Conservation (phyloP, 2,329 filamentous ascomycete species). For the Fonsecaea monophora region DNA sequence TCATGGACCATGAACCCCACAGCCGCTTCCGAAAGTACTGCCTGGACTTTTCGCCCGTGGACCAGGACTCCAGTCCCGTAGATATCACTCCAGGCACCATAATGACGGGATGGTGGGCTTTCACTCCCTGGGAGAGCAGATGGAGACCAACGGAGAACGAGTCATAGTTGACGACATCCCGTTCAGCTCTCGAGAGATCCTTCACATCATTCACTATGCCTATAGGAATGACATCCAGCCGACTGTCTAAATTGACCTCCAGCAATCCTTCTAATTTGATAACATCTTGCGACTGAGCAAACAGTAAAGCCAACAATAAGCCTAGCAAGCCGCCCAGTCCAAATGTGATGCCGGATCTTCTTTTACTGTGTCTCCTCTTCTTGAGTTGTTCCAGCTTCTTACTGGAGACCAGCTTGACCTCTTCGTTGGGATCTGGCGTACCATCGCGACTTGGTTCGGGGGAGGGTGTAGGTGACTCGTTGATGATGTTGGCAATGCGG, state of each 20-base stretch:
- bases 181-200: constrained; percentile 86
- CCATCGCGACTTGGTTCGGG: constrained; percentile 37
- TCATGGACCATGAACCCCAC: constrained; percentile 99
- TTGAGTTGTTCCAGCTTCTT: constrained; percentile 52
- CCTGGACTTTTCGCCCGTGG: constrained; percentile 80
- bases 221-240: constrained; percentile 87
- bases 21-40: constrained; percentile 93
- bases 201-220: constrained; percentile 84
- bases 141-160: constrained; percentile 90
- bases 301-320: constrained; percentile 84
- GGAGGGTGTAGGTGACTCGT: constrained; percentile 39
- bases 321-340: constrained; percentile 88
- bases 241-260: constrained; percentile 78
- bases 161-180: constrained; percentile 88
- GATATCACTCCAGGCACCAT: constrained; percentile 99
- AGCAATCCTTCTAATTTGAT: constrained; percentile 79
- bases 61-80: constrained; percentile 95
- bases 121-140: constrained; percentile 78
- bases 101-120: constrained; percentile 84
- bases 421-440: constrained; percentile 44
- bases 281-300: constrained; percentile 86
- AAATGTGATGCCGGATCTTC: constrained; percentile 82
- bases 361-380: constrained; percentile 63
- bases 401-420: constrained; percentile 60
- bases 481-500: constrained; percentile 49